phyloP scores from a whole-genome alignment of 495 filamentous ascomycete species.

The Achaetomiella virescens region DNA sequence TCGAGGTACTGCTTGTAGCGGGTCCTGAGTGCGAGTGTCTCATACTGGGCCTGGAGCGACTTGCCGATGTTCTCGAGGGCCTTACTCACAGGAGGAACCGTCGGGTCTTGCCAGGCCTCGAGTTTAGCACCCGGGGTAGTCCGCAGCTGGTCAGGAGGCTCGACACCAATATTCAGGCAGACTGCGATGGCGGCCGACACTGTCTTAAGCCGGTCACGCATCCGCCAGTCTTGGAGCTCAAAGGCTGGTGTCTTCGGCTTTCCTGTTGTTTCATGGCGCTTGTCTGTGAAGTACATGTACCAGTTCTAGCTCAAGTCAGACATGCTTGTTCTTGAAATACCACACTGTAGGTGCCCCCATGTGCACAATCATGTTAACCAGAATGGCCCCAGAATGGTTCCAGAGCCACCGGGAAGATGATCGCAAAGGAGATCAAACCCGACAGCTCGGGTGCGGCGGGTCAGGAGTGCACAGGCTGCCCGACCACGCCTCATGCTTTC shows the following conservation, averaged over 20 bases:
- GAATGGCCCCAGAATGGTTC: neutral
- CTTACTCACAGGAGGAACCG: conserved; percentile 68
- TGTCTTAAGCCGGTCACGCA: conserved; percentile 93
- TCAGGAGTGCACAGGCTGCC: neutral
- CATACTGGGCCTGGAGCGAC: conserved; percentile 89
- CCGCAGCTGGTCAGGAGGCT: conserved; percentile 91
- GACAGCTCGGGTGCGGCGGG: neutral
- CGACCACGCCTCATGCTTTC: neutral
- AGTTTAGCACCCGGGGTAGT: conserved; percentile 87
- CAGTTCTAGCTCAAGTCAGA: conserved; percentile 53
- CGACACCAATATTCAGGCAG: conserved; percentile 95
- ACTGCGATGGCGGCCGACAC: conserved; percentile 90
- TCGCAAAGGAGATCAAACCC: neutral
- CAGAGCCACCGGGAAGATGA: too few relatives aligned
- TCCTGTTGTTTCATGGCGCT: conserved; percentile 93
- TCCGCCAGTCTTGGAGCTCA: conserved; percentile 85
- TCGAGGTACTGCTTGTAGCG: conserved; percentile 96
- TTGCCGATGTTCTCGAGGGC: conserved; percentile 93
- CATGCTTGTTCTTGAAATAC: neutral
- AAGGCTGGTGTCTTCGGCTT: conserved; percentile 60
- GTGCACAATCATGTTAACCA: neutral
- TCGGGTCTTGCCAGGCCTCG: conserved; percentile 96
- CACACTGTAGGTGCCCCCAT: too few relatives aligned
- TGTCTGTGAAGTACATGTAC: conserved; percentile 99
- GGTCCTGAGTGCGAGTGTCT: conserved; percentile 86